A percentile compares a stretch with the other conserved stretches of the same genome.
Conservation (phyloP, 495 filamentous ascomycete species). For the Neurospora sp. region DNA sequence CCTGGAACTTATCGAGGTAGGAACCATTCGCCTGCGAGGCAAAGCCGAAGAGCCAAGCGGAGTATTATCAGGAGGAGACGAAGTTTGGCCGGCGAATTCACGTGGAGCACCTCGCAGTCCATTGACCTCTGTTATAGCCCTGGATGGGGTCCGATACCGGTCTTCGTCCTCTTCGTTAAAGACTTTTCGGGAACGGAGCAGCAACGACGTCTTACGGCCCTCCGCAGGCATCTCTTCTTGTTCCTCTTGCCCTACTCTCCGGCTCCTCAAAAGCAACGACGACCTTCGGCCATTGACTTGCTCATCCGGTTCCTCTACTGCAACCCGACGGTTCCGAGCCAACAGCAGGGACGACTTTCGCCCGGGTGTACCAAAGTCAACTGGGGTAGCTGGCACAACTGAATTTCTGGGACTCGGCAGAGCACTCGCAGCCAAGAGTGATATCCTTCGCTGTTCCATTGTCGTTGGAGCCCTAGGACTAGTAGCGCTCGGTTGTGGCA, state of each 20-base stretch:
- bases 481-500: conserved; percentile 20
- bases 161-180: conserved; percentile 37
- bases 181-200: conserved; percentile 28
- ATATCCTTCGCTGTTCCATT: conserved; percentile 62
- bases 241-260: conserved; percentile 34
- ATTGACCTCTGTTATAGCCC: conserved; percentile 49
- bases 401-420: conserved; percentile 30
- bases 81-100: conserved; percentile 21
- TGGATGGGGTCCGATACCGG: conserved; percentile 42
- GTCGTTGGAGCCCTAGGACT: conserved; percentile 58
- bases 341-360: conserved; percentile 39
- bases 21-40: conserved; percentile 30
- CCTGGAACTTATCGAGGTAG: conserved; percentile 28
- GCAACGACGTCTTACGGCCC: conserved; percentile 31
- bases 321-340: conserved; percentile 30
- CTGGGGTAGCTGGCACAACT: conserved; percentile 18
- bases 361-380: conserved; percentile 21
- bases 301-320: conserved; percentile 37
- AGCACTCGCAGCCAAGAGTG: conserved; percentile 41
- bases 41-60: conserved; percentile 28
- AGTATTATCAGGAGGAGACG: conserved; percentile 19
- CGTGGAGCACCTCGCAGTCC: conserved; percentile 20
- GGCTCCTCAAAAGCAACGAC: conserved; percentile 31
- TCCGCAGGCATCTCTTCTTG: conserved; percentile 37
- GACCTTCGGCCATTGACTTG: conserved; percentile 28